Percentiles rank a stretch among this genome's conserved stretches.
Conservation (phyloP, 2,329 filamentous ascomycete genomes). For the Phialemoniopsis sp. region DNA sequence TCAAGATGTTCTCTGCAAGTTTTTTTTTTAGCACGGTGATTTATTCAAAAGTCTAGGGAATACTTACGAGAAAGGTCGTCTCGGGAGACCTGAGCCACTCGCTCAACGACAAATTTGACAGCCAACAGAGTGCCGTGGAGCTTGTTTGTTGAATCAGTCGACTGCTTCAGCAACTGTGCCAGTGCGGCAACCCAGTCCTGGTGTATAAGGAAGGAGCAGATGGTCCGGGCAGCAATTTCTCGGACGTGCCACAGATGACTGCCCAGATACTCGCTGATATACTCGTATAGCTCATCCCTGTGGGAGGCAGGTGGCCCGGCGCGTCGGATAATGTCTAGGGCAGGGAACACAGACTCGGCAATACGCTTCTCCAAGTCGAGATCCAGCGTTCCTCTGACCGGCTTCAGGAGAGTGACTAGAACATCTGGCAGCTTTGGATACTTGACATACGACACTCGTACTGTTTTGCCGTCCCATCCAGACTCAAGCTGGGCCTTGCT, state of each 20-base stretch:
- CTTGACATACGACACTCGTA: conserved; percentile 65
- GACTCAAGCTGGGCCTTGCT: conserved; percentile 59
- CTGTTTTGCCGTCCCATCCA: conserved; percentile 60
- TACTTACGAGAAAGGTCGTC: conserved; percentile 37
- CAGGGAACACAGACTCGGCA: conserved; percentile 75
- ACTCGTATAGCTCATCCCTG: conserved; percentile 48
- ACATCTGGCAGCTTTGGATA: conserved; percentile 63
- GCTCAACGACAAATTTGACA: conserved; percentile 51
- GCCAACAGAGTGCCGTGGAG: conserved; percentile 57
- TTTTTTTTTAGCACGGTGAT: conserved; percentile 4
- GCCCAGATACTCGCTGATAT: conserved; percentile 59
- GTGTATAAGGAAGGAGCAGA: conserved; percentile 58
- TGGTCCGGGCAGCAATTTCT: conserved; percentile 73
- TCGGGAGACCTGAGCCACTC: conserved; percentile 41
- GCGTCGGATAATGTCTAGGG: conserved; percentile 74
- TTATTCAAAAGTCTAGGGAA: not conserved
- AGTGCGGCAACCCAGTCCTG: conserved; percentile 42
- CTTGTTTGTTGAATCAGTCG: conserved; percentile 39
- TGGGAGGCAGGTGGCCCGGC: conserved; percentile 60
- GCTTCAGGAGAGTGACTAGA: conserved; percentile 57
- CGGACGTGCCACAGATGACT: conserved; percentile 77
- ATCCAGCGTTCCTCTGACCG: conserved; percentile 34
- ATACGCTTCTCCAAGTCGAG: conserved; percentile 25
- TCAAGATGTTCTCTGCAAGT: conserved; percentile 1
- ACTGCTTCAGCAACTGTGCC: conserved; percentile 25